phyloP scores from a whole-genome alignment of 2,329 filamentous ascomycete genomes.

The Alternaria atra region DNA sequence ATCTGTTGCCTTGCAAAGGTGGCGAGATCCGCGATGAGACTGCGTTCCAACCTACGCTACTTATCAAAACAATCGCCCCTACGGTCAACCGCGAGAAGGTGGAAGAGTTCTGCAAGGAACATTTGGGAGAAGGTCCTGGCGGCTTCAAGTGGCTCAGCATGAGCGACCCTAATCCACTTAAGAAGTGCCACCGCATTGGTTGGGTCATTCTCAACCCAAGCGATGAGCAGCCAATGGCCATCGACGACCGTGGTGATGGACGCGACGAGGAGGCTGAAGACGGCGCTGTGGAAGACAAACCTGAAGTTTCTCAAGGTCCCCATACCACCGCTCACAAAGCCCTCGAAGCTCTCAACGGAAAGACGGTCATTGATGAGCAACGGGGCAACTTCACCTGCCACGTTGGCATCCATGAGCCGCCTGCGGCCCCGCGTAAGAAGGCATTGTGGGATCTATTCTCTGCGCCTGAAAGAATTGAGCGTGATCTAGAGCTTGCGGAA shows the following conservation, averaged over 20 bases:
- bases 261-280: slow-evolving; percentile 72
- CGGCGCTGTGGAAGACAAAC: slow-evolving; percentile 65
- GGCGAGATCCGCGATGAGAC: slow-evolving; percentile 91
- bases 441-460: slow-evolving; percentile 97
- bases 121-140: slow-evolving; percentile 87
- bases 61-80: slow-evolving; percentile 98
- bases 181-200: slow-evolving; percentile 95
- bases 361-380: slow-evolving; percentile 93
- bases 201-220: slow-evolving; percentile 96
- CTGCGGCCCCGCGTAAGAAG: slow-evolving; percentile 87
- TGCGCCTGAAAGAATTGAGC: slow-evolving; percentile 89
- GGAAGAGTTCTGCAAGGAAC: slow-evolving; percentile 92
- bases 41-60: slow-evolving; percentile 85
- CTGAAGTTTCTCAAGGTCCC: slow-evolving; percentile 48
- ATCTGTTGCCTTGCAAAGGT: slow-evolving; percentile 82
- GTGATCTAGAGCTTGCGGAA: slow-evolving; percentile 84
- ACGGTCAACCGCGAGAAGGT: slow-evolving; percentile 94
- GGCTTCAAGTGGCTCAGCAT: slow-evolving; percentile 96
- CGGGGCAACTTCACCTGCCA: slow-evolving; percentile 97
- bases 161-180: slow-evolving; percentile 95
- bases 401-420: slow-evolving; percentile 93
- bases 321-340: slow-evolving; percentile 79
- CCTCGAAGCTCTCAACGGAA: slow-evolving; percentile 93
- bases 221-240: slow-evolving; percentile 67
- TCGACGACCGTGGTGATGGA: slow-evolving; percentile 75